Evolutionary conservation across 208 protist species (phyloP).

Genomic region (Trichomonas vaginalis): DNA sequence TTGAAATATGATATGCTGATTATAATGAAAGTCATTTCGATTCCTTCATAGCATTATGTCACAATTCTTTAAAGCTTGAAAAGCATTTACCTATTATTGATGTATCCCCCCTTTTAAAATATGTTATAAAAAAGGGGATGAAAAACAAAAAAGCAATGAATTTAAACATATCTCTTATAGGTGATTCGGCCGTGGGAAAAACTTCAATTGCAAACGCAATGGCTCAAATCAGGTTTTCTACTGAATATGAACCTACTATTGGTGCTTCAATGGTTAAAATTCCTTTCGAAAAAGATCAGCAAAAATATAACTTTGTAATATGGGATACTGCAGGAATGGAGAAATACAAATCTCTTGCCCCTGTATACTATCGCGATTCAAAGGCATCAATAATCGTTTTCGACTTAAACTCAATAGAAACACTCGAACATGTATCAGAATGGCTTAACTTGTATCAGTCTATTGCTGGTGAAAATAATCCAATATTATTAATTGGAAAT

Average conservation of each 20-base stretch:
- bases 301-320: background rate
- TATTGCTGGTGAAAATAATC: background rate
- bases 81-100: too few species aligned
- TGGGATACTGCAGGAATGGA: conserved; percentile 18
- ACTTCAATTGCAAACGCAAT: background rate
- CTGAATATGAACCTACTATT: background rate
- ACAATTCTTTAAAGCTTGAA: too few species aligned
- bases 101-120: too few species aligned
- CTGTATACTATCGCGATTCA: background rate
- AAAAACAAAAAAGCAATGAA: background rate
- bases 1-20: too few species aligned
- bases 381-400: background rate
- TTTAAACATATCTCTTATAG: background rate
- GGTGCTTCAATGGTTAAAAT: background rate
- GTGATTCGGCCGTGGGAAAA: background rate
- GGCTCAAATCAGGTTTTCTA: background rate
- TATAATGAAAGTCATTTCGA: too few species aligned
- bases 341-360: background rate
- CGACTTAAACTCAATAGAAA: background rate
- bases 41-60: too few species aligned
- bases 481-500: background rate
- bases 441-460: background rate
- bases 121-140: too few species aligned
- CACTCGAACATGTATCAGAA: background rate
- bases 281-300: background rate